Conservation (phyloP, 1,284 basidiomycete species). For the Exobasidium cylindrosporum region DNA sequence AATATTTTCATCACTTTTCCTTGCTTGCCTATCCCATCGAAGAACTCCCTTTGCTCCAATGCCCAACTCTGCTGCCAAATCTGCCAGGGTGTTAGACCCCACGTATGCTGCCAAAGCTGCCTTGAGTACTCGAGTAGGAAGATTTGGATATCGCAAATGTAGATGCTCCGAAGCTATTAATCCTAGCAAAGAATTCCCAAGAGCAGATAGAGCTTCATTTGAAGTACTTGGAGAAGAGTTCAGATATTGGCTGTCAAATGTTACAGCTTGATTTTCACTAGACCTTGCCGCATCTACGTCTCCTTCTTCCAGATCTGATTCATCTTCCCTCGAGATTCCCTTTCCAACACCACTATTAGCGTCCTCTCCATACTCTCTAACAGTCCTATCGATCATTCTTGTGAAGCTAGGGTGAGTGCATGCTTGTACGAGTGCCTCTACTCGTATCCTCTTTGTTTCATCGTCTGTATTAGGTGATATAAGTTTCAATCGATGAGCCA, state of each 20-base stretch:
- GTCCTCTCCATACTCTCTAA: neutral
- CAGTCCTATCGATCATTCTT: conserved; percentile 1
- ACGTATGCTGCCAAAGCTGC: conserved; percentile 86
- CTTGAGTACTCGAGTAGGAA: conserved; percentile 85
- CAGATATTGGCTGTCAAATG: conserved; percentile 1
- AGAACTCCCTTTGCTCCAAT: conserved; percentile 47
- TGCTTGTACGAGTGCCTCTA: conserved; percentile 10
- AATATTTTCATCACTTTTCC: neutral
- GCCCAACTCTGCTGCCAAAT: conserved; percentile 67
- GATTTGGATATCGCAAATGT: conserved; percentile 77
- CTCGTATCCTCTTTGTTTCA: neutral
- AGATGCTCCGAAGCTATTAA: conserved; percentile 85
- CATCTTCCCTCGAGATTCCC: neutral
- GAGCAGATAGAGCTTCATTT: conserved; percentile 73
- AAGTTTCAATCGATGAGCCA: conserved; percentile 42
- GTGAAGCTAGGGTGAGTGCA: conserved; percentile 13
- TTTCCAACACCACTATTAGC: neutral
- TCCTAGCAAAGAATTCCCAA: conserved; percentile 88
- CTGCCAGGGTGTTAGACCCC: conserved; percentile 76
- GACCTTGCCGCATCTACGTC: neutral
- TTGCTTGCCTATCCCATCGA: conserved; percentile 31
- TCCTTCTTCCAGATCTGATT: neutral
- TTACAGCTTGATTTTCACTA: neutral
- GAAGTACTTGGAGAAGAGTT: conserved; percentile 5
- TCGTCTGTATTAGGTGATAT: conserved; percentile 1